Percentiles rank a stretch among this genome's conserved stretches.
phyloP scores from a whole-genome alignment of 768 basidiomycete species.

The Pisolithus tinctorius region DNA sequence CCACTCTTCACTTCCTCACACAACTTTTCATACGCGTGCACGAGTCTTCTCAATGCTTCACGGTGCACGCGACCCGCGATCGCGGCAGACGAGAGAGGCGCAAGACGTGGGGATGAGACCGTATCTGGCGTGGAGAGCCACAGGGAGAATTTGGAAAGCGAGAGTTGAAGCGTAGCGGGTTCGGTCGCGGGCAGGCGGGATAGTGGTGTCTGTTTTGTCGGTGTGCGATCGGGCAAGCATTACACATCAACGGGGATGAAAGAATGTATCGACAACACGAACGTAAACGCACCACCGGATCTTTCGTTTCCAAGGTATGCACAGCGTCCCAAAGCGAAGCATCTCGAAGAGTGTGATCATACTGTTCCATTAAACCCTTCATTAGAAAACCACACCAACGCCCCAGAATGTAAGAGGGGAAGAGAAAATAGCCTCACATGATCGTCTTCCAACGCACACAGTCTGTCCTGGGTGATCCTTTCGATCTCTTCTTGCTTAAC shows the following conservation, averaged over 20 bases:
- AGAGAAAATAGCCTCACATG: conserved; percentile 53
- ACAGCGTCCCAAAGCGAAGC: conserved; percentile 22
- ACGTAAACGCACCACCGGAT: too few species aligned
- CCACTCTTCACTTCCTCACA: conserved; percentile 73
- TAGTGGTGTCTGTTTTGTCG: conserved; percentile 51
- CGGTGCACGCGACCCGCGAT: conserved; percentile 71
- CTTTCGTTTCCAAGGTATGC: conserved; percentile 1
- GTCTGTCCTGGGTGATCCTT: conserved; percentile 51
- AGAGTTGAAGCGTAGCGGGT: conserved; percentile 51
- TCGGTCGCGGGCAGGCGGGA: conserved; percentile 62
- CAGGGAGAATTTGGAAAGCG: conserved; percentile 65
- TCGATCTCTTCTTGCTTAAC: conserved; percentile 56
- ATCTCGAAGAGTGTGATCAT: conserved; percentile 20
- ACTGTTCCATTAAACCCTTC: conserved; percentile 1
- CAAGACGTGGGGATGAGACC: conserved; percentile 72
- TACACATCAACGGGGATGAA: neutral
- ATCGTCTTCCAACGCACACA: conserved; percentile 63
- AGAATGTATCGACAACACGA: neutral
- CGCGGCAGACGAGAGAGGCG: conserved; percentile 60
- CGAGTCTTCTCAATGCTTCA: conserved; percentile 62
- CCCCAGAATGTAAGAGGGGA: too few species aligned
- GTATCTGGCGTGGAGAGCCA: conserved; percentile 85
- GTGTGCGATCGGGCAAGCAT: neutral
- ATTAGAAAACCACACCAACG: too few species aligned
- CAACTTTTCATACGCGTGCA: conserved; percentile 59